phyloP scores from a whole-genome alignment of 2,329 filamentous ascomycete genomes.

The Helicocarpus griseus region DNA sequence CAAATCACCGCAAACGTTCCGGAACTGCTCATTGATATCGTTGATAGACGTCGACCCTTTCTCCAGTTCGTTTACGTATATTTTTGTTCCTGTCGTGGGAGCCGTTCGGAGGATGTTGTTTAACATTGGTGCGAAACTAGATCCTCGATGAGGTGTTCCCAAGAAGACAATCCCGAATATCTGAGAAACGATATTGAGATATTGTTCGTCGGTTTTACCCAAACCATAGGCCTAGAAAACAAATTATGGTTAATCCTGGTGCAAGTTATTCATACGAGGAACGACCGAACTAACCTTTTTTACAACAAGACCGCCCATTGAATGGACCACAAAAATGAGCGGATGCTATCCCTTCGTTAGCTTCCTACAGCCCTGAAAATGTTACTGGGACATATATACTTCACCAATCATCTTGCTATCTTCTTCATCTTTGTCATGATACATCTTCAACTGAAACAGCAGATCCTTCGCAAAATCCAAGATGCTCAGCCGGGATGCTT shows the following conservation, averaged over 20 bases:
- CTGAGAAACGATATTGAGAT: conserved; percentile 3
- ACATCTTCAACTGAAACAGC: conserved; percentile 4
- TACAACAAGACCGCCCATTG: conserved; percentile 34
- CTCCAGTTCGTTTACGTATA: conserved; percentile 31
- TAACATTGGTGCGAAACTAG: conserved; percentile 12
- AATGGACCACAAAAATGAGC: conserved; percentile 36
- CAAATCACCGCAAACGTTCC: conserved; percentile 26
- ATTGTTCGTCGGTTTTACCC: conserved; percentile 9
- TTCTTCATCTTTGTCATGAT: neutral
- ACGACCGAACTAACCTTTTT: conserved; percentile 18
- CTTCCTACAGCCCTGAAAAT: neutral
- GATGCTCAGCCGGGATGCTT: neutral
- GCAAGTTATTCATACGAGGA: neutral
- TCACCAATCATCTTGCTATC: neutral
- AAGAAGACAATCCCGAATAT: conserved; percentile 14
- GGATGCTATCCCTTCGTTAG: conserved; percentile 10
- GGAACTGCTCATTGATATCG: conserved; percentile 37
- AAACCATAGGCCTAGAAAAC: conserved; percentile 12
- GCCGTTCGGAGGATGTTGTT: conserved; percentile 21
- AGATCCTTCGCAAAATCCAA: conserved; percentile 8
- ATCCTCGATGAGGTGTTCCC: conserved; percentile 19
- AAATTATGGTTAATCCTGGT: conserved; percentile 1
- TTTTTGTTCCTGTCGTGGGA: conserved; percentile 21
- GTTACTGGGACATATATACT: neutral
- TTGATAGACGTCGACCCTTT: conserved; percentile 25